Base-by-base conservation (phyloP, 1,284 basidiomycete genomes). In the Trametes hirsuta region DNA sequence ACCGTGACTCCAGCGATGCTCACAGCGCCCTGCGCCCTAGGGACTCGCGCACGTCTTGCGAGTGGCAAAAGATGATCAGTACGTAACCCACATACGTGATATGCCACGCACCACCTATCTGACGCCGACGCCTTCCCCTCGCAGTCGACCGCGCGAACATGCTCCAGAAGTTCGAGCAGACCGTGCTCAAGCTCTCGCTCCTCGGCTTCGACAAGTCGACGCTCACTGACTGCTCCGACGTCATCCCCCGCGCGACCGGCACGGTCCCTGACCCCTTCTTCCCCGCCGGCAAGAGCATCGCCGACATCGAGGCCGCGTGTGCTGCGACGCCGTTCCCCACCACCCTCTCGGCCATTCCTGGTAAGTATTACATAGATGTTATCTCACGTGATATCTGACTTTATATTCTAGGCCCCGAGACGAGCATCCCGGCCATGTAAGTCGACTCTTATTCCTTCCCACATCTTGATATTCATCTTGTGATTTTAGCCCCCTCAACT, bases 61-160 rank as follows among this genome's bases (percentile, higher is more conserved):
- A 71, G 58, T 79, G 76, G 76, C 76, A 77, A 59, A 66, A 59
- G 30, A 70, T 72, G 65, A 69, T 77, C 58, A 59, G 64, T 66
- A 40, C 50, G 64, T 61, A 25, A 10, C 8, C 14, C 5, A 5
- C 4, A 10, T 15, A 4, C 34, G 30, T 30, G 8, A 21, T 50
- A 30, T 15, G 3, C 11, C 34, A n/a, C n/a, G 2, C 45, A 14
- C 48, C 44, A 22, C 37, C 34, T 15, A 15, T 2, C 54, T 59
- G 36, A 53, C 36, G 8, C 8, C 11, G 9, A 40, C 41, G n/a
- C 11, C 40, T 30, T 15, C 18, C 11, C 35, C 8, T 36, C 47
- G 10, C 53, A 63, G 61, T 59, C 58, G 63, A 72, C 65, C 69
- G 71, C 55, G 53, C 57, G 15, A 70, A 58, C 49, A 71, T 74